Percentiles rank a stretch among this genome's conserved stretches.
These are phyloP conservation scores for Rutstroemia sp. DNA, from an alignment of 2,329 filamentous ascomycete genomes.

Conservation along the genomic window DNA sequence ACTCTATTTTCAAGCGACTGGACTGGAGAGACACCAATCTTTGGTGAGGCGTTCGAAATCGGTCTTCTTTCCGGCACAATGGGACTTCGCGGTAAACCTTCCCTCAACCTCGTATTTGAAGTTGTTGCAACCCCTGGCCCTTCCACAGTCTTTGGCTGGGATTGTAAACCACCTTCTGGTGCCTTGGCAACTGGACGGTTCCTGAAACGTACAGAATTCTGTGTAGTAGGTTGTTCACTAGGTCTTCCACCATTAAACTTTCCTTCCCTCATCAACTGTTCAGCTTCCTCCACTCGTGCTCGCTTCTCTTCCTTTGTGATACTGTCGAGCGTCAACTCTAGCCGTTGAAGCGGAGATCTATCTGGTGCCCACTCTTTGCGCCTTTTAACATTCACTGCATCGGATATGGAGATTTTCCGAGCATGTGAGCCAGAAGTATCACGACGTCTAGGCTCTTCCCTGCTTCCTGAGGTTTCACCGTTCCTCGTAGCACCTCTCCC, in stretches of 20 bases:
- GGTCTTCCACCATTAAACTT: conserved; percentile 21
- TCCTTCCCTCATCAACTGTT: conserved; percentile 59
- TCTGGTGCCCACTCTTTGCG: conserved; percentile 64
- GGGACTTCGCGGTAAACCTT: conserved; percentile 29
- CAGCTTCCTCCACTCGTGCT: conserved; percentile 75
- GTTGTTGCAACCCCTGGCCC: conserved; percentile 29
- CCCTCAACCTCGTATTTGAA: conserved; percentile 31
- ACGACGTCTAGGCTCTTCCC: conserved; percentile 14
- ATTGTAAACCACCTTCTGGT: conserved; percentile 13
- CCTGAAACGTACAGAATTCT: conserved; percentile 28
- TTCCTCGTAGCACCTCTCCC: conserved; percentile 16
- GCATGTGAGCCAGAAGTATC: conserved; percentile 14
- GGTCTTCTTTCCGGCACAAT: conserved; percentile 25
- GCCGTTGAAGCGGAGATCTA: conserved; percentile 83
- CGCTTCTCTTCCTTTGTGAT: conserved; percentile 96
- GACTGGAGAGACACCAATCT: conserved; percentile 3
- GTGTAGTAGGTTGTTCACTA: conserved; percentile 17
- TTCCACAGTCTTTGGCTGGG: conserved; percentile 18
- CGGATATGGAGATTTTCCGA: conserved; percentile 33
- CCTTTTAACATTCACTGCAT: conserved; percentile 28
- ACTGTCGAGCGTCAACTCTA: conserved; percentile 83
- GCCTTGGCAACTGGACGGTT: conserved; percentile 25
- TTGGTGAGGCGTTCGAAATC: conserved; percentile 9
- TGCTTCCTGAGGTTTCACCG: conserved; percentile 12
- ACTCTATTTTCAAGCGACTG: conserved; percentile 5